These are phyloP conservation scores for Teratosphaeriaceae sp. DNA, from an alignment of 2,329 filamentous ascomycete species.

Conservation along the genomic window DNA sequence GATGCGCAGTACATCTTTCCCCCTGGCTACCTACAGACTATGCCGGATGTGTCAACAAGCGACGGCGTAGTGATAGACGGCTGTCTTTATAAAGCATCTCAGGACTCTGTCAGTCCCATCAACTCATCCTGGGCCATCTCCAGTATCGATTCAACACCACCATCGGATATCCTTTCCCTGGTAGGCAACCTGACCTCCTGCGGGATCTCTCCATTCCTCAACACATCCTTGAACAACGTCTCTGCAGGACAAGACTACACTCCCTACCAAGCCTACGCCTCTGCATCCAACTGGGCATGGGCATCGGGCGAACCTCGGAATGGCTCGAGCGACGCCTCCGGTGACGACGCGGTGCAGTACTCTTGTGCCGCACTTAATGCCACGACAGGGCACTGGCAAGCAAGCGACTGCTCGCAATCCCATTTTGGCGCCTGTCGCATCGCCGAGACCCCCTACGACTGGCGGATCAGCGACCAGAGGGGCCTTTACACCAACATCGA, in stretches of 20 bases:
- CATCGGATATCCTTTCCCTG: conserved; percentile 20
- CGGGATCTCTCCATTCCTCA: conserved; percentile 55
- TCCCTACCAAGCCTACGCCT: conserved; percentile 46
- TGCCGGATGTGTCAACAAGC: conserved; percentile 28
- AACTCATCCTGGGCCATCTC: conserved; percentile 51
- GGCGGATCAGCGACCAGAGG: conserved; percentile 43
- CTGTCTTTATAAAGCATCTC: conserved; percentile 47
- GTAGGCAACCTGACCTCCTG: conserved; percentile 45
- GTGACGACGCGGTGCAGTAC: conserved; percentile 12
- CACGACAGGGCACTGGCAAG: conserved; percentile 51
- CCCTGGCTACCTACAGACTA: conserved; percentile 36
- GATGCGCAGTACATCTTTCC: conserved; percentile 50
- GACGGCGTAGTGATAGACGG: conserved; percentile 40
- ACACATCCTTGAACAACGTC: conserved; percentile 45
- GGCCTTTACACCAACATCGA: conserved; percentile 35
- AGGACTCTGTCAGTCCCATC: conserved; percentile 33
- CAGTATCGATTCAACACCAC: conserved; percentile 15
- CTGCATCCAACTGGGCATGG: conserved; percentile 55
- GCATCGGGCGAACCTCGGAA: conserved; percentile 49
- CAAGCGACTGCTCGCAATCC: conserved; percentile 47
- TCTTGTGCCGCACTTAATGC: conserved; percentile 52
- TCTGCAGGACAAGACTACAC: conserved; percentile 44
- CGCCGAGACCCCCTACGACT: conserved; percentile 48
- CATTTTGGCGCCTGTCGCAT: conserved; percentile 53
- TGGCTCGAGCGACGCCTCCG: conserved; percentile 29